These are phyloP conservation scores for Phytopythium helicoides DNA, from an alignment of 352 stramenopile genomes.

Conservation along the genomic window DNA sequence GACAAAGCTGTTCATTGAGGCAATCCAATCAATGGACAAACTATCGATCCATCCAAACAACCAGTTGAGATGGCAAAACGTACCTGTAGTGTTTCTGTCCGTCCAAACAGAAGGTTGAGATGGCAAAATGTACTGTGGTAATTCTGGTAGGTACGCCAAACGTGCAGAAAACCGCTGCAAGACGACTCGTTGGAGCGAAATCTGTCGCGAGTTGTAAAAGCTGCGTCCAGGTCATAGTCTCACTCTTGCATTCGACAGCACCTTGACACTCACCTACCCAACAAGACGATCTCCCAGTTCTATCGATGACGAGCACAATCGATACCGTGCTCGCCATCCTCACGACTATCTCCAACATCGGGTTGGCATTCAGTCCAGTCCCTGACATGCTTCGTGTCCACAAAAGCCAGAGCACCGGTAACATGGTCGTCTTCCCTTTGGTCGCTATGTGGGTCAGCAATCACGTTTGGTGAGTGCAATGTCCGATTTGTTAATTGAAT, in stretches of 20 bases:
- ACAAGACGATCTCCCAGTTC: neutral
- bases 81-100: no score
- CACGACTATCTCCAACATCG: slow-evolving; percentile 6
- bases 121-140: no score
- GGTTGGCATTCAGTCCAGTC: slow-evolving; percentile 17
- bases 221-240: no score
- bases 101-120: no score
- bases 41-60: no score
- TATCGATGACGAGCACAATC: neutral
- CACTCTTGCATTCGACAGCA: neutral
- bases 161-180: no score
- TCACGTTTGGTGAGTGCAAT: slow-evolving; percentile 25
- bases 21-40: no score
- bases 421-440: slow-evolving; percentile 32
- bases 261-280: neutral
- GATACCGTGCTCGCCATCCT: neutral
- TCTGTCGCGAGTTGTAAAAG: no score
- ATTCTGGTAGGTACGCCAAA: no score
- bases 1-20: no score
- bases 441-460: slow-evolving; percentile 45
- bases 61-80: no score
- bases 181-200: no score
- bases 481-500: neutral
- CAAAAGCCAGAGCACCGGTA: slow-evolving; percentile 11
- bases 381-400: slow-evolving; percentile 26